Base-by-base conservation (phyloP, 257 asterid species). In the Lavandula angustifolia region DNA sequence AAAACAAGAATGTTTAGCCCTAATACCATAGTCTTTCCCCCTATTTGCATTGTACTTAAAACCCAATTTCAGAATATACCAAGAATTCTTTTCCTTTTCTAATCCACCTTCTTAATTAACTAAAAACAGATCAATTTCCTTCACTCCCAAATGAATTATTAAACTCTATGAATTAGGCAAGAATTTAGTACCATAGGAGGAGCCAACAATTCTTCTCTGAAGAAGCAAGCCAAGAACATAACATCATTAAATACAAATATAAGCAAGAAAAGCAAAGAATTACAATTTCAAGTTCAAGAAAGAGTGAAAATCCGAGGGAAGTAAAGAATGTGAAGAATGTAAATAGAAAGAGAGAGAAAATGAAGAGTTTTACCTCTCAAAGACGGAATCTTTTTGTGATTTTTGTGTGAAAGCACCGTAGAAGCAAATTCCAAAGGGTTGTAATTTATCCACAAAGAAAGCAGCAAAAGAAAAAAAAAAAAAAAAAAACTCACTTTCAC, bases 351-450 rank as follows among this genome's bases (percentile, higher is more conserved):
- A 33, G 34, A 46, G 32, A 9, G 54, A 64, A 62, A 33, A 13
- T 13, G 5, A 33, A 2, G 18, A 4, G 18, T 34, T 4, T 66
- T 70, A 75, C 86, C 82, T 72, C 73, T 66, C 53, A 69, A 41
- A 53, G 56, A 35, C 54, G 54, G 73, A 64, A 74, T 65, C 67
- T 65, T 18, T 29, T 46, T 55, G 69, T 56, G 68, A 63, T 38
- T 69, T 47, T 55, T 65, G 51, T 11, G 17, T 72, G 33, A 75
- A 40, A 70, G 59, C 73, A 27, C 47, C 64, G 52, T 31, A 33
- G 12, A 49, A 47, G 61, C 42, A 54, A 74, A 13, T 66, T 67
- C 70, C 71, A 57, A 17, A 6, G 56, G 9, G 57, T 42, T 47
- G 40, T 61, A 59, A 41, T 10, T 51, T 54, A 56, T 60, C 70